phyloP scores from a whole-genome alignment of 495 filamentous ascomycete genomes.

The Penicillium taxi region DNA sequence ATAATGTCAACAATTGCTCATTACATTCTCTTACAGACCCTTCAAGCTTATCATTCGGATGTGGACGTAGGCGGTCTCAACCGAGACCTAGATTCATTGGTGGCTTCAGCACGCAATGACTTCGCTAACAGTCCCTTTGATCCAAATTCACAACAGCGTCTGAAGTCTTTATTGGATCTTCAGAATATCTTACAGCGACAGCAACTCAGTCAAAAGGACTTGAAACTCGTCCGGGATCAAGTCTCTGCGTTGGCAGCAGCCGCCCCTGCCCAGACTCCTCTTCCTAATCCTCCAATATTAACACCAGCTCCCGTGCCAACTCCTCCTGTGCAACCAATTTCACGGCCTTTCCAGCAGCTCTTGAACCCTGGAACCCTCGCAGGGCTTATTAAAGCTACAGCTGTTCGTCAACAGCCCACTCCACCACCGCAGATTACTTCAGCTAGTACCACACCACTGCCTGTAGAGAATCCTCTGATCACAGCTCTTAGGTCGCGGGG shows the following conservation, averaged over 20 bases:
- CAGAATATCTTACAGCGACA: slow-evolving; percentile 71
- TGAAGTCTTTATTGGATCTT: slow-evolving; percentile 82
- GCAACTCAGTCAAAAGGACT: slow-evolving; percentile 69
- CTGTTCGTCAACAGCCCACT: slow-evolving; percentile 36
- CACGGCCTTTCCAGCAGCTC: slow-evolving; percentile 36
- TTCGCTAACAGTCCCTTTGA: slow-evolving; percentile 68
- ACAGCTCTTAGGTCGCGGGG: slow-evolving; percentile 41
- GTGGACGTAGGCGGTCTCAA: slow-evolving; percentile 61
- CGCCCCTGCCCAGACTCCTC: slow-evolving; percentile 13
- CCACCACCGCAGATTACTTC: slow-evolving; percentile 25
- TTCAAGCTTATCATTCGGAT: slow-evolving; percentile 20
- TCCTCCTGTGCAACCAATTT: slow-evolving; percentile 26
- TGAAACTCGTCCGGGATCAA: slow-evolving; percentile 71
- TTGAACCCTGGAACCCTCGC: slow-evolving; percentile 43
- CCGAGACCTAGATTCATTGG: slow-evolving; percentile 70
- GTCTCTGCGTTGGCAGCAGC: slow-evolving; percentile 48
- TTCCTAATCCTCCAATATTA: slow-evolving; percentile 15
- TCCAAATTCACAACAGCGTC: slow-evolving; percentile 59
- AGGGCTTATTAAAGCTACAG: slow-evolving; percentile 42
- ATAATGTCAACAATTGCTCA: too few species aligned
- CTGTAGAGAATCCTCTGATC: slow-evolving; percentile 38
- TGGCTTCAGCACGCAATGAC: slow-evolving; percentile 58
- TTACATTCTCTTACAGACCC: slow-evolving; percentile 28
- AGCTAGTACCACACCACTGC: slow-evolving; percentile 24
- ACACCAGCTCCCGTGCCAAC: slow-evolving; percentile 23